Conservation (phyloP, 2,329 filamentous ascomycete species). For the Aspergillus terreus region DNA sequence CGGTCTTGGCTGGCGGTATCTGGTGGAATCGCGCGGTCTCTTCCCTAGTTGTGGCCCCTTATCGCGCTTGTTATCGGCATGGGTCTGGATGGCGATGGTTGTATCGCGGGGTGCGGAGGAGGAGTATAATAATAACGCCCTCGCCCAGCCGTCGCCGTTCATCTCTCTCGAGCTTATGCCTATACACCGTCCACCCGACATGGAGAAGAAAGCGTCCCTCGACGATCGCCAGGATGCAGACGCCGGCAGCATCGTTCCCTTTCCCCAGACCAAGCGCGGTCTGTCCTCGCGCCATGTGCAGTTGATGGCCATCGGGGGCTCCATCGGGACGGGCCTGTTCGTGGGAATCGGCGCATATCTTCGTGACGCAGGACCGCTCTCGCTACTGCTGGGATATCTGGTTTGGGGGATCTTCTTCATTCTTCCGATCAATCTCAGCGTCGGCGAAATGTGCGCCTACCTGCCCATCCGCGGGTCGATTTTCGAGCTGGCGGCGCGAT, state of each 20-base stretch:
- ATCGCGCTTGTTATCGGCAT: neutral
- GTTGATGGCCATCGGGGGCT: slow-evolving; percentile 40
- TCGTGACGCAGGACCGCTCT: slow-evolving; percentile 30
- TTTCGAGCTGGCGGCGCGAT: slow-evolving; percentile 46
- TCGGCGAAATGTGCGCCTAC: slow-evolving; percentile 29
- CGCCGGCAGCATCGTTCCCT: slow-evolving; percentile 13
- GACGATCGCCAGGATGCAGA: slow-evolving; percentile 13
- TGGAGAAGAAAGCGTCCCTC: slow-evolving; percentile 20
- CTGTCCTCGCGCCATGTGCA: slow-evolving; percentile 39
- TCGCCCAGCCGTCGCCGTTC: too few species aligned
- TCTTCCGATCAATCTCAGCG: slow-evolving; percentile 28
- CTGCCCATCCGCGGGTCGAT: slow-evolving; percentile 45
- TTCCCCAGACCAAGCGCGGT: slow-evolving; percentile 27
- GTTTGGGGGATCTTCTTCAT: slow-evolving; percentile 32
- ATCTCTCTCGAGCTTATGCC: neutral
- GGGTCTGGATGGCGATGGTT: neutral
- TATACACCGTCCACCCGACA: slow-evolving; percentile 3
- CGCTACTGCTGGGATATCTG: slow-evolving; percentile 34
- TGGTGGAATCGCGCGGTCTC: neutral
- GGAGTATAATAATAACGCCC: neutral
- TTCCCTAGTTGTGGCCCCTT: neutral
- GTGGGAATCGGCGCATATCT: slow-evolving; percentile 34
- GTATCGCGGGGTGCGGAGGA: too few species aligned
- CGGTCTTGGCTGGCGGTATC: neutral
- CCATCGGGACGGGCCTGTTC: slow-evolving; percentile 34